Percentiles rank a stretch among this genome's conserved stretches.
Evolutionary conservation across 176 grass and related monocot species (phyloP).

Genomic region (Leersia perrieri): DNA sequence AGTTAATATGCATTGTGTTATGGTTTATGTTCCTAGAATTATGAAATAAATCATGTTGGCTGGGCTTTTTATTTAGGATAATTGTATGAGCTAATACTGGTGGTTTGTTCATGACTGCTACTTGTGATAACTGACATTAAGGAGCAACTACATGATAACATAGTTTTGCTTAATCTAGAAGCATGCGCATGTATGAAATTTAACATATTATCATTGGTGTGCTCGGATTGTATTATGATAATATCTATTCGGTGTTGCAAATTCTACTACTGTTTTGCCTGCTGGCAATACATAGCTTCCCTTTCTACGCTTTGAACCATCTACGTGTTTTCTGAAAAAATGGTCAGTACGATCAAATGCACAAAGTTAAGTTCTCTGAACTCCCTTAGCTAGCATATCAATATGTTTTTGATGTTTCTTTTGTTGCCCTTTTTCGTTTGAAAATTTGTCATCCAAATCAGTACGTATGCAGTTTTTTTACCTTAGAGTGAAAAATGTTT

Average conservation of each 20-base stretch:
- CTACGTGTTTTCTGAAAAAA: background rate
- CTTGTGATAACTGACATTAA: background rate
- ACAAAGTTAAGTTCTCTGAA: background rate
- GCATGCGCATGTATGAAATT: background rate
- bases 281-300: background rate
- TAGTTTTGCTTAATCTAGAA: background rate
- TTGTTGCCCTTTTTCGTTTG: background rate
- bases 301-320: background rate
- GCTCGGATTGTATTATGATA: background rate
- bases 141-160: background rate
- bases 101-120: background rate
- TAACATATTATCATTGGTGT: background rate
- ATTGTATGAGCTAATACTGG: background rate
- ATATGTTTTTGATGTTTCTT: background rate
- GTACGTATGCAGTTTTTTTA: background rate
- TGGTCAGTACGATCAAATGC: background rate
- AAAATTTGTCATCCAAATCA: background rate
- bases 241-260: background rate
- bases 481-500: background rate
- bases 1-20: background rate
- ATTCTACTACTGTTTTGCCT: background rate
- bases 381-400: background rate
- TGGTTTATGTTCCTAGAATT: background rate
- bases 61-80: too few species aligned
- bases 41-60: background rate